These are phyloP conservation scores for Macrocystidia cucumis DNA, from an alignment of 1,284 basidiomycete genomes.

Conservation along the genomic window DNA sequence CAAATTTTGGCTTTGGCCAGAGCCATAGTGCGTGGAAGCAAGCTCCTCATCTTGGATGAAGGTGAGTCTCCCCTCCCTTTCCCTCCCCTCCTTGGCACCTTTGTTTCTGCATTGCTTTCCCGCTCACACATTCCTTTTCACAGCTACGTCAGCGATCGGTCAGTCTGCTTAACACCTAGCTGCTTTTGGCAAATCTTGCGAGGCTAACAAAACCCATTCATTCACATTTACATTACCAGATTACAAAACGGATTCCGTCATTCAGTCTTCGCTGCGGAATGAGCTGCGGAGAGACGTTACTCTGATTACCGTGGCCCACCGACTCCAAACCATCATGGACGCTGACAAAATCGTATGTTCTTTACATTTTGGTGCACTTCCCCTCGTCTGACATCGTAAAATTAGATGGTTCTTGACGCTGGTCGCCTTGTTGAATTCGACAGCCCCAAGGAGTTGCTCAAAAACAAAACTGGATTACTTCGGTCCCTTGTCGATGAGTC, in stretches of 20 bases:
- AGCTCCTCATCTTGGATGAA: slow-evolving; percentile 55
- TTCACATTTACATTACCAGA: slow-evolving; percentile 24
- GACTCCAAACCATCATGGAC: slow-evolving; percentile 67
- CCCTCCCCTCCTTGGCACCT: background rate
- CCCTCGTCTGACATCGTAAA: slow-evolving; percentile 2
- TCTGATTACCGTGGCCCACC: slow-evolving; percentile 60
- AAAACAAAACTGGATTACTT: slow-evolving; percentile 41
- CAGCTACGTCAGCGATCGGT: slow-evolving; percentile 50
- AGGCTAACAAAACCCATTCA: no score
- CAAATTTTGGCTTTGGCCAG: slow-evolving; percentile 58
- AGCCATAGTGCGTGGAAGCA: slow-evolving; percentile 50
- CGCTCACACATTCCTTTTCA: background rate
- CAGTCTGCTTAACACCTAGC: slow-evolving; percentile 5
- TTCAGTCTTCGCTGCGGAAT: slow-evolving; percentile 48
- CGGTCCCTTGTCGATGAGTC: slow-evolving; percentile 55
- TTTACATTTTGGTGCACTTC: background rate
- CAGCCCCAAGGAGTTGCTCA: slow-evolving; percentile 53
- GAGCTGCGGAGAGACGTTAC: slow-evolving; percentile 49
- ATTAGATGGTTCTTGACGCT: slow-evolving; percentile 29
- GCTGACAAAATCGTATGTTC: slow-evolving; percentile 39
- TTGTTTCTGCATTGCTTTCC: slow-evolving; percentile 2
- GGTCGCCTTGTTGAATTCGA: slow-evolving; percentile 43
- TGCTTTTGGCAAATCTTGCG: background rate
- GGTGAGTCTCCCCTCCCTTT: slow-evolving; percentile 21
- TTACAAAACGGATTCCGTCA: slow-evolving; percentile 50